phyloP scores from a whole-genome alignment of 2,329 filamentous ascomycete genomes.

The Stemphylium vesicarium region DNA sequence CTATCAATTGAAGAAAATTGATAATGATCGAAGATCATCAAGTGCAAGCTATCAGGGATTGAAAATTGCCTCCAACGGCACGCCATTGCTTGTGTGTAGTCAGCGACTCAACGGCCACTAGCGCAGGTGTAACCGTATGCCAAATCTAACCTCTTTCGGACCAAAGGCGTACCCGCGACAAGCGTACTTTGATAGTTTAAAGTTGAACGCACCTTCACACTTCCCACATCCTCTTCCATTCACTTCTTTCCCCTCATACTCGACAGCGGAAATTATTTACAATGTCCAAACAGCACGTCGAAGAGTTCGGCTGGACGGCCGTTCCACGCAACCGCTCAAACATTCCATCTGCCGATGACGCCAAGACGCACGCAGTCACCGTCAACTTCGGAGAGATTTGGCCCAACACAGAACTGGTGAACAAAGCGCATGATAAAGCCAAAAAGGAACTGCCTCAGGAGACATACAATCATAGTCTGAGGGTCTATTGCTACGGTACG shows the following conservation, averaged over 20 bases:
- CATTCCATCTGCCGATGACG: not conserved
- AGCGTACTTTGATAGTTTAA: not conserved
- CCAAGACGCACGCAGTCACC: not conserved
- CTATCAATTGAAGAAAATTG: no score
- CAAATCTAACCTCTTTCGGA: not conserved
- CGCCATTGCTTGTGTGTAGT: not conserved
- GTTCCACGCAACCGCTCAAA: not conserved
- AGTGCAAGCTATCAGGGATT: no score
- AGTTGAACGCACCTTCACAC: not conserved
- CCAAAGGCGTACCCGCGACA: not conserved
- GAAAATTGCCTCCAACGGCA: not conserved
- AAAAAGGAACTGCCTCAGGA: not conserved
- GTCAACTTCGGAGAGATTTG: not conserved
- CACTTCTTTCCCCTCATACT: not conserved
- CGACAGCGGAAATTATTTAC: no score
- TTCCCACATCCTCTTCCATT: not conserved
- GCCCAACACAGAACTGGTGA: not conserved
- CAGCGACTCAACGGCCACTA: not conserved
- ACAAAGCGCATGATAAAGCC: not conserved
- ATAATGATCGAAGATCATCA: no score
- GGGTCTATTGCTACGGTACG: constrained; percentile 7
- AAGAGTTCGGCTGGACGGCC: not conserved
- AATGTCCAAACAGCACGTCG: not conserved
- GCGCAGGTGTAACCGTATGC: not conserved
- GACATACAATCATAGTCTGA: constrained; percentile 4